A percentile compares a stretch with the other conserved stretches of the same genome.
Evolutionary conservation across 139 green algal genomes (phyloP).

Genomic region (Chlorella sp.): DNA sequence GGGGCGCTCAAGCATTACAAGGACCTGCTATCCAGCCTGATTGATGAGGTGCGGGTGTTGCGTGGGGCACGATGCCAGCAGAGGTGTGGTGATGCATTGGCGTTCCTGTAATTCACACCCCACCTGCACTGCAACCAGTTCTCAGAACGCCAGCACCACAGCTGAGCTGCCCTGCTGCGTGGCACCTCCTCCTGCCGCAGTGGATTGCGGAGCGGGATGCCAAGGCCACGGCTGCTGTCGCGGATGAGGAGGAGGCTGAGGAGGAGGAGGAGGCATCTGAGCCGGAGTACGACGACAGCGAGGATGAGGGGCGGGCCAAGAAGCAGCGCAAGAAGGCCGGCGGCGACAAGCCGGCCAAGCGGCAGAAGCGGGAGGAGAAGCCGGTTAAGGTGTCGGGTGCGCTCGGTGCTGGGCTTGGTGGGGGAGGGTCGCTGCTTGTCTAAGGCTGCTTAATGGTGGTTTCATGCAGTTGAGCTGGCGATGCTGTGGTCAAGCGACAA

Average conservation of each 20-base stretch:
- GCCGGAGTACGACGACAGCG: not conserved
- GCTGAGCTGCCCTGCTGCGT: not conserved
- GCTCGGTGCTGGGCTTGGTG: not conserved
- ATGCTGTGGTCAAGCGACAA: not conserved
- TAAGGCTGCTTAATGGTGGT: no score
- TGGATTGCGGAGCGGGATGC: not conserved
- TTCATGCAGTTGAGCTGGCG: not conserved
- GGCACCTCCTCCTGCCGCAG: not conserved
- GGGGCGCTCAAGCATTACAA: conserved; percentile 48
- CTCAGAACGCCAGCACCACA: not conserved
- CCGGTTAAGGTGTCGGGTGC: conserved; percentile 11
- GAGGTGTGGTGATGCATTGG: no score
- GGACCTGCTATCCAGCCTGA: conserved; percentile 15
- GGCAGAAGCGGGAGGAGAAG: conserved; percentile 23
- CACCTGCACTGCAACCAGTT: no score
- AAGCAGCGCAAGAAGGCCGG: conserved; percentile 3
- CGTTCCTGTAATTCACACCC: no score
- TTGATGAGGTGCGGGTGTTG: conserved; percentile 38
- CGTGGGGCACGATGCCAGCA: no score
- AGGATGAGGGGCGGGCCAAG: not conserved
- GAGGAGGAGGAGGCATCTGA: not conserved
- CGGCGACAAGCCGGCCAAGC: not conserved
- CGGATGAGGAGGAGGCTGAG: not conserved
- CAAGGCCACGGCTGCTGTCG: not conserved
- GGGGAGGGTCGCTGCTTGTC: not conserved